Evolutionary conservation across 1,284 basidiomycete species (phyloP), one percentile per base, ranked within the genome.

Genomic region (Somion occarium): DNA sequence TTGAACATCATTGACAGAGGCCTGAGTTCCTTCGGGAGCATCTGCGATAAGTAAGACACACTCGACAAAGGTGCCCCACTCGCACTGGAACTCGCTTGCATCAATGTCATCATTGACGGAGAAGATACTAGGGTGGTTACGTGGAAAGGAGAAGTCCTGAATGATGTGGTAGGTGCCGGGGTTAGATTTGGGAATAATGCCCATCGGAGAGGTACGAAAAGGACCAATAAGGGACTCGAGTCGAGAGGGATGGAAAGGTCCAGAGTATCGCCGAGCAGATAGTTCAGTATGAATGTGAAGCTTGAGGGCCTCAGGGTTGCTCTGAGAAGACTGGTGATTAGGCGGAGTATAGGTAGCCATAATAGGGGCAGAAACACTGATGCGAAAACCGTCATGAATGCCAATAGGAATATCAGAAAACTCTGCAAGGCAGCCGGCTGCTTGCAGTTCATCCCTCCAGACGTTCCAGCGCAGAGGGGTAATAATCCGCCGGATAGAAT

Each of bases 1-100:
- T 0, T 62, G 59, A 24, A 76, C 66, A 51, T 75, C 65, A 73
- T 68, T n/a, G 0, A 68, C 67, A 0, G 70, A 66, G 7, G 67
- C 70, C 15, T 50, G 5, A 18, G 60, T 60, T 1, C 67, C 68
- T 0, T 55, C 50, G 0, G 71, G 72, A 0, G 65, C 50, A 0
- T 48, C 49, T 0, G 67, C 51, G 3, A 72, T 55, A 0, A 69
- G 44, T 0, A 43, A 24, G 0, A 55, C 43, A 25, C 56, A 55
- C 0, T 44, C 38, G 1, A 58, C 49, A 54, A 72, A 73, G 1
- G 66, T 67, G 0, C 70, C 69, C 71, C 71, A 73, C 1, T 50
- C 60, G 2, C 61, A 67, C 0, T 59, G 66, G 49, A 72, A 72
- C 3, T 66, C 51, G 52, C 67, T 60, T 0, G 65, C 44, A 43